These are phyloP conservation scores for Puccinia novopanici DNA, from an alignment of 1,284 basidiomycete genomes.

Conservation along the genomic window DNA sequence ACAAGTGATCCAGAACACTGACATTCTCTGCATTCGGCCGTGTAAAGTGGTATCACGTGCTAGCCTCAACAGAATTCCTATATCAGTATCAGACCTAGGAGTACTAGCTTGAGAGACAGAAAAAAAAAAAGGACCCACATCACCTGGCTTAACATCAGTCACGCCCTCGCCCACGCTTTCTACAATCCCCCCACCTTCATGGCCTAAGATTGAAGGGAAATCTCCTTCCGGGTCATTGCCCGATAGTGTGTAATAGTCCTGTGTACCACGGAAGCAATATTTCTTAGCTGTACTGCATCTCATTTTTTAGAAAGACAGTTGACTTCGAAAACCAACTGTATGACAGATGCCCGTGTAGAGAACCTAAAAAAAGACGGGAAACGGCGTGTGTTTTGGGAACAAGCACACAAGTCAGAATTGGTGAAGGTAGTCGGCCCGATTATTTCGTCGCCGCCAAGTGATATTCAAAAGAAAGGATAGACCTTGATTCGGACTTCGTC, in stretches of 20 bases:
- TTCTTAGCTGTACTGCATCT: background rate
- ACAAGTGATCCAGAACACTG: slow-evolving; percentile 62
- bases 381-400: background rate
- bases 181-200: slow-evolving; percentile 64
- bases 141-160: slow-evolving; percentile 73
- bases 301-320: background rate
- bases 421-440: slow-evolving; percentile 13
- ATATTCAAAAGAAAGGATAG: slow-evolving; percentile 55
- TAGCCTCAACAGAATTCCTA: slow-evolving; percentile 56
- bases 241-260: slow-evolving; percentile 90
- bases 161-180: slow-evolving; percentile 94
- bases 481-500: slow-evolving; percentile 74
- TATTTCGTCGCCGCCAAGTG: background rate
- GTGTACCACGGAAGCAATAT: slow-evolving; percentile 6
- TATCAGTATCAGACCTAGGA: slow-evolving; percentile 65
- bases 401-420: slow-evolving; percentile 44
- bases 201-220: slow-evolving; percentile 84
- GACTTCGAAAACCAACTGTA: slow-evolving; percentile 63
- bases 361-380: slow-evolving; percentile 33
- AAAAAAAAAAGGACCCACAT: slow-evolving; percentile 53
- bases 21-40: slow-evolving; percentile 83
- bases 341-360: slow-evolving; percentile 81
- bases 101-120: background rate
- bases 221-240: slow-evolving; percentile 94
- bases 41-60: slow-evolving; percentile 60